Conservation (phyloP, 1,284 basidiomycete genomes). For the Fomitopsis betulina region DNA sequence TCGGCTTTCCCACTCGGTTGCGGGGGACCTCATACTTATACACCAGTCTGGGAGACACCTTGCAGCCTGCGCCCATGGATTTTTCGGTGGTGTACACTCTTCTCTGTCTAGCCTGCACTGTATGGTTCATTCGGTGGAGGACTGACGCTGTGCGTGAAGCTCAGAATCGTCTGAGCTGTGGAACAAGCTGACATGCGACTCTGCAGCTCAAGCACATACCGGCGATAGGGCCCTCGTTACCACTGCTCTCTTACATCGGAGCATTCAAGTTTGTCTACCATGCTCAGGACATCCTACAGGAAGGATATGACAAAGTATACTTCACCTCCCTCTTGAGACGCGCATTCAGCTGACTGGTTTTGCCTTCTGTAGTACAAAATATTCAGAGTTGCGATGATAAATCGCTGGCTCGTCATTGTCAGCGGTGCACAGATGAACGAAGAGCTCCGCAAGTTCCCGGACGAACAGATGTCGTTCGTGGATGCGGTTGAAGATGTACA, state of each 20-base stretch:
- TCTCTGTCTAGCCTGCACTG: background rate
- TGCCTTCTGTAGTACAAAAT: constrained; percentile 9
- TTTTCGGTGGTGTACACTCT: background rate
- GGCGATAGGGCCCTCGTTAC: background rate
- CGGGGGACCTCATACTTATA: too few species aligned
- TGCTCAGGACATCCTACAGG: background rate
- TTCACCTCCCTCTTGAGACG: background rate
- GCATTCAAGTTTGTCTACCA: background rate
- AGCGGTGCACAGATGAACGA: constrained; percentile 22
- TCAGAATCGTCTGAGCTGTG: background rate
- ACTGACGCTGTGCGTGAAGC: background rate
- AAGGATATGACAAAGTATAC: constrained; percentile 29
- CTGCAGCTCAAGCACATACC: background rate
- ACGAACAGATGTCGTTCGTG: constrained; percentile 26
- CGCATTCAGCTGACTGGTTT: background rate
- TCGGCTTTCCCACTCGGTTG: too few species aligned
- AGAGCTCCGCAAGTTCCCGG: constrained; percentile 27
- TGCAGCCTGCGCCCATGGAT: background rate
- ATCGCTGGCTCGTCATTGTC: constrained; percentile 28
- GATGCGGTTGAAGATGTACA: constrained; percentile 26
- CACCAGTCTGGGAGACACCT: background rate
- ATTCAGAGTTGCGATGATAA: constrained; percentile 34
- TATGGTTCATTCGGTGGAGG: background rate
- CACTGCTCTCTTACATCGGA: background rate
- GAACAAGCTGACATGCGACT: background rate